These are phyloP conservation scores for Paramecium caudatum DNA, from an alignment of 73 alveolate genomes.

Conservation along the genomic window DNA sequence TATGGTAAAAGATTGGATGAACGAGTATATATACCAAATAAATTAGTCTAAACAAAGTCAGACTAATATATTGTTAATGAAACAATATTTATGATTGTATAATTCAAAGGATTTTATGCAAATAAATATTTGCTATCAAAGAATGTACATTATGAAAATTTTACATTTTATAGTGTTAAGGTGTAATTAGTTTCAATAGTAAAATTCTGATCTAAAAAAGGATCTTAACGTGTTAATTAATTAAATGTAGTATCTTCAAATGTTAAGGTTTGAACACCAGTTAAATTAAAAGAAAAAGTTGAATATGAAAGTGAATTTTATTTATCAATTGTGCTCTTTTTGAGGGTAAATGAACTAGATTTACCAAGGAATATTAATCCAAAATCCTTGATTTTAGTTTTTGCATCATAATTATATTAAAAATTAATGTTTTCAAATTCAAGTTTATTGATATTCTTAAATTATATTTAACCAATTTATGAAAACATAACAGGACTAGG, in stretches of 20 bases:
- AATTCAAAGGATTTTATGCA: slow-evolving; percentile 3
- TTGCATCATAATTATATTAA: neutral
- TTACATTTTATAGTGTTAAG: neutral
- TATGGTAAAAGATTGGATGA: neutral
- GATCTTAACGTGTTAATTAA: neutral
- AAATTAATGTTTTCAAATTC: slow-evolving; percentile 13
- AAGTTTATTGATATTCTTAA: neutral
- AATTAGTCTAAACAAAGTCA: neutral
- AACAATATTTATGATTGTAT: neutral
- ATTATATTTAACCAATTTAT: neutral
- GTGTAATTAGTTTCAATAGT: neutral
- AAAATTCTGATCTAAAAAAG: neutral
- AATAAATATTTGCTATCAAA: neutral
- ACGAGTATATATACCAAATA: neutral
- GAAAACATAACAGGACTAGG: neutral
- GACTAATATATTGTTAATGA: neutral
- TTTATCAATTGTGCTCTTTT: neutral
- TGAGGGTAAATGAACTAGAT: neutral
- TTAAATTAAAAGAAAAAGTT: neutral
- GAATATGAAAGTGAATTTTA: neutral
- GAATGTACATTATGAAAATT: neutral
- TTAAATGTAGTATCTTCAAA: neutral
- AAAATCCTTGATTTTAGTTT: neutral
- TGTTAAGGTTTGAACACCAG: neutral
- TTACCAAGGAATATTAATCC: neutral